Percentiles rank a stretch among this genome's conserved stretches.
These are phyloP conservation scores for Ensete glaucum DNA, from an alignment of 176 grass and related monocot species.

Conservation along the genomic window DNA sequence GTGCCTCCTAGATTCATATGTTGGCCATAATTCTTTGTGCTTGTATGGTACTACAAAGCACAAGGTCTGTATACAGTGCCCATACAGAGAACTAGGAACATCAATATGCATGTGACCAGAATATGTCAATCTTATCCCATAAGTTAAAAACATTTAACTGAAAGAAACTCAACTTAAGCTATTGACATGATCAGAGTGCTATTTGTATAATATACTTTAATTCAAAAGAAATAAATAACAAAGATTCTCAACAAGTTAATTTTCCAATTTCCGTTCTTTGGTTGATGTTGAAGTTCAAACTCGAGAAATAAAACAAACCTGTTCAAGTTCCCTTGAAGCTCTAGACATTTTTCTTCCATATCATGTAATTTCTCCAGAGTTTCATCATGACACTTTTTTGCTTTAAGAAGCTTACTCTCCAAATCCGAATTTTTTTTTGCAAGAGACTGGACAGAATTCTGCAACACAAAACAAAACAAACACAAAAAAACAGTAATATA, in stretches of 20 bases:
- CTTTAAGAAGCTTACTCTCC: slow-evolving; percentile 61
- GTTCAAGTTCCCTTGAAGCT: slow-evolving; percentile 73
- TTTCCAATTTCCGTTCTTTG: neutral
- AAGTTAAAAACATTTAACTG: too few species aligned
- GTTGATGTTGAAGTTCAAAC: neutral
- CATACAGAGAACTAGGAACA: too few species aligned
- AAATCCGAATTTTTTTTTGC: slow-evolving; percentile 55
- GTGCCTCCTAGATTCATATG: too few species aligned
- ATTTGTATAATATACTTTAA: neutral
- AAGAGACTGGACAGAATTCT: slow-evolving; percentile 72
- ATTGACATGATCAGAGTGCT: too few species aligned
- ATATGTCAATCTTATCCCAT: too few species aligned
- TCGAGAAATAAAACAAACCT: slow-evolving; percentile 39
- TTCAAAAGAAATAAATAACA: neutral
- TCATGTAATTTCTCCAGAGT: slow-evolving; percentile 85
- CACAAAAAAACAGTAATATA: neutral
- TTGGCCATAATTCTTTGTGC: too few species aligned
- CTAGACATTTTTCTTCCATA: slow-evolving; percentile 58
- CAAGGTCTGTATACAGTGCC: too few species aligned
- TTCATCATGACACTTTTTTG: slow-evolving; percentile 57
- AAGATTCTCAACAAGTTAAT: too few species aligned
- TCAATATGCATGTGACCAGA: too few species aligned
- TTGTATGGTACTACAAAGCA: too few species aligned
- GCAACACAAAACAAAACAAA: slow-evolving; percentile 9
- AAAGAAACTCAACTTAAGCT: too few species aligned